Evolutionary conservation across 2,329 filamentous ascomycete species (phyloP).

Genomic region (Fonsecaea pedrosoi): DNA sequence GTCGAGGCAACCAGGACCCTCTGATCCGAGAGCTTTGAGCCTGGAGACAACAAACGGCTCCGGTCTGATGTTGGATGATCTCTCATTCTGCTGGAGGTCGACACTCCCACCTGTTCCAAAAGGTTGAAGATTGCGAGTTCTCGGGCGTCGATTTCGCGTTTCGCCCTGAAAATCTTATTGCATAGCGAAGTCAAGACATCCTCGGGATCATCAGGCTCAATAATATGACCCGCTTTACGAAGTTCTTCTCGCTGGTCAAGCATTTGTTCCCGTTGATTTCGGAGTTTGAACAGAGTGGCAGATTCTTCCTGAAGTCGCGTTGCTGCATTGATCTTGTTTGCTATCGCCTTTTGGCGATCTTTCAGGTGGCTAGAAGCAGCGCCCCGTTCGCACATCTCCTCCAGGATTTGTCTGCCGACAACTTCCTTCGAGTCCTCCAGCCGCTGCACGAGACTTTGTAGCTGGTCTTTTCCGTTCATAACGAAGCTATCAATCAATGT

Average conservation of each 20-base stretch:
- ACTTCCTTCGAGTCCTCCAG: conserved; percentile 33
- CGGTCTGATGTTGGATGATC: background rate
- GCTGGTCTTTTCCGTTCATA: conserved; percentile 23
- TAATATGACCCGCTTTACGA: conserved; percentile 35
- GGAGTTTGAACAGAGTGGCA: conserved; percentile 39
- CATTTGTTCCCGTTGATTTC: conserved; percentile 25
- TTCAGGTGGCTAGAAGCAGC: conserved; percentile 32
- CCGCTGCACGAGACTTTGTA: conserved; percentile 31
- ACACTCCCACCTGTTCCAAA: conserved; percentile 31
- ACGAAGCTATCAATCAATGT: conserved; percentile 30
- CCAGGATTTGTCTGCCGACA: conserved; percentile 34
- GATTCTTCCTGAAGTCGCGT: conserved; percentile 41
- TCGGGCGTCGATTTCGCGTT: conserved; percentile 30
- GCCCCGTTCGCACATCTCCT: conserved; percentile 38
- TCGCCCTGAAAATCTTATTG: conserved; percentile 29
- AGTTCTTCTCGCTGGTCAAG: conserved; percentile 44
- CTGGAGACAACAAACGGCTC: conserved; percentile 1
- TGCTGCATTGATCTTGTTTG: conserved; percentile 48
- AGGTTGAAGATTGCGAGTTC: conserved; percentile 28
- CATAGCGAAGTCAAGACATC: conserved; percentile 29
- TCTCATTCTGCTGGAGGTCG: conserved; percentile 17
- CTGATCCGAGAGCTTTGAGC: conserved; percentile 11
- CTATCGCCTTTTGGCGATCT: conserved; percentile 41
- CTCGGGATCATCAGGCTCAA: conserved; percentile 33
- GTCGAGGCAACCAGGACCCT: conserved; percentile 40